Base-by-base conservation (phyloP, 352 stramenopile species). In the Pythium dissotocum region DNA sequence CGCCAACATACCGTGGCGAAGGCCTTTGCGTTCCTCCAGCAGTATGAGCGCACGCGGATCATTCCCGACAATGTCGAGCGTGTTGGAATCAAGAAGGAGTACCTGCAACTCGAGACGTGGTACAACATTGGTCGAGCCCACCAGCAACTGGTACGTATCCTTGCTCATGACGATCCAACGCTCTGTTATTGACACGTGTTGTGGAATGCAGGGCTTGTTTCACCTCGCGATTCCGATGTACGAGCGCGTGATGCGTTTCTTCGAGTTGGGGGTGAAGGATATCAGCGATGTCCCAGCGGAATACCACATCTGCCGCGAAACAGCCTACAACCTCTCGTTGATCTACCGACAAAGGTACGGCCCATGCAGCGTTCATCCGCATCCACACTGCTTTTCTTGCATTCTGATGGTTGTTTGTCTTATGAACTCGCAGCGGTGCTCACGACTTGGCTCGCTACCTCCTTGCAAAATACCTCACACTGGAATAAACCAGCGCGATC, bases 201-300 rank as follows among this genome's bases (percentile, higher is more conserved):
- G 14, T 58, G 12, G 18, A 16, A 21, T 58, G 6, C 52, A 95
- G 87, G 88, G 87, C 12, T 76, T 96, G 24, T 93, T 91, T 72
- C 88, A 96, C 58, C 74, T 96, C 44, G 85, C 88, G 12, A 94
- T 96, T 58, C 83, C 86, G 0, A 94, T 94, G 86, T 96, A 96
- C 57, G 88, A 96, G 67, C 85, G 85, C 58, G 86, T 94, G 51
- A 72, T 96, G 52, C 83, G 86, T 14, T 92, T 89, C 53, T 93
- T 89, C 60, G 86, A 93, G 65, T 63, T 81, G 24, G 77, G 76
- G 58, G 81, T 88, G 21, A 67, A 78, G 26, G 71, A 86, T 21
- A 55, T 78, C 8, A 73, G 66, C 2, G 70, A 89, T 9, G 72
- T 92, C 21, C 82, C 83, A 1, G 61, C 66, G 2, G 82, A 93